Conservation (phyloP, 192 early-diverging fungal genomes). For the Oehlia diaphana region DNA sequence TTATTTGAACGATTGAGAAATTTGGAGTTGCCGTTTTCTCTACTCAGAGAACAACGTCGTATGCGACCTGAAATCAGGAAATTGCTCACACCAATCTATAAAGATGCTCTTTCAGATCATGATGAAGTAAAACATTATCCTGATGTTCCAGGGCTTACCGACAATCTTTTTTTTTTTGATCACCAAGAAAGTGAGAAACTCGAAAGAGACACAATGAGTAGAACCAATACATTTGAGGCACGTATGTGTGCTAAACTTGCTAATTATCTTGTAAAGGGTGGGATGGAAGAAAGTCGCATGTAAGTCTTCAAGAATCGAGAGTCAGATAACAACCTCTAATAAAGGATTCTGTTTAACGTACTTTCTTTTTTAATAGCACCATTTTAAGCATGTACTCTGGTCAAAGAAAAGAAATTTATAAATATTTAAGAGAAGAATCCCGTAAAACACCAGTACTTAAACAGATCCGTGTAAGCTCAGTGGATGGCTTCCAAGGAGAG, state of each 20-base stretch:
- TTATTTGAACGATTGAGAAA: conserved; percentile 58
- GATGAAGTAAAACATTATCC: conserved; percentile 36
- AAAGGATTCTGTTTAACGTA: not conserved
- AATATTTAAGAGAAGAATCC: conserved; percentile 31
- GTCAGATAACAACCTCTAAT: no score
- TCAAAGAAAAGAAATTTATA: conserved; percentile 43
- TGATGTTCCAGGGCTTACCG: conserved; percentile 45
- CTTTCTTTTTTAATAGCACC: conserved; percentile 34
- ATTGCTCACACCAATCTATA: conserved; percentile 53
- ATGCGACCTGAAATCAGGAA: conserved; percentile 57
- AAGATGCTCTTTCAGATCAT: conserved; percentile 46
- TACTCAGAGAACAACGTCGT: conserved; percentile 51
- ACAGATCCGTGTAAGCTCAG: conserved; percentile 85
- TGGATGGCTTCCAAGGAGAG: conserved; percentile 97
- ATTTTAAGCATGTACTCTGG: conserved; percentile 60
- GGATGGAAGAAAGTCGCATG: conserved; percentile 34
- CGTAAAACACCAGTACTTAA: conserved; percentile 40
- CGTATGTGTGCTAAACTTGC: conserved; percentile 39
- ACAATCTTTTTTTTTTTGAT: conserved; percentile 42
- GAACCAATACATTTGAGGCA: conserved; percentile 42
- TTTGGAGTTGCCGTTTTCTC: conserved; percentile 39
- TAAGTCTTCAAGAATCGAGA: not conserved
- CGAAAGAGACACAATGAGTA: conserved; percentile 33
- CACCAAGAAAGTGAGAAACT: conserved; percentile 30
- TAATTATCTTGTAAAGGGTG: conserved; percentile 36